Base-by-base conservation (phyloP, 805 yeast species). In the Ogataea chonburiensis region DNA sequence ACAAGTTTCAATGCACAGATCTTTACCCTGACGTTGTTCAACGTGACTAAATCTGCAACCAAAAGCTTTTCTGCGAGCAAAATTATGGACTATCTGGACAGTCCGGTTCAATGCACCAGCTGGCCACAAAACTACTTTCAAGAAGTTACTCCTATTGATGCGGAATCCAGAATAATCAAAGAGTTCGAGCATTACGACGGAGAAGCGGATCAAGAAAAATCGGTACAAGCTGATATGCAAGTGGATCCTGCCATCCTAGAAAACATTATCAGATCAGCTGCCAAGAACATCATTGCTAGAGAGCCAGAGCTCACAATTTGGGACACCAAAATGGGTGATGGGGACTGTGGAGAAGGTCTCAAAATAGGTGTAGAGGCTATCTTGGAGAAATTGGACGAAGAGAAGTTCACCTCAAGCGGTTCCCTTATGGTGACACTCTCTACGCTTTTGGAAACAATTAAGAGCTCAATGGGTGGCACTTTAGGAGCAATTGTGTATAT, bases 321-420 rank as follows among this genome's bases (percentile, higher is more conserved):
- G 66, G 70, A 65, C 40, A 65, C 70, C 16, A 55, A 59, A 40
- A 60, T 63, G 61, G 69, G 70, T n/a, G 70, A 65, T 42, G 70
- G 70, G 10, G 70, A 65, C 35, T 65, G 70, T 49, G 69, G 70
- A 22, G 60, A 61, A 38, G 63, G 64, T 31, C 53, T 65, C 26
- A 55, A 56, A 34, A 45, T 55, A 14, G 69, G 67, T 7, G 66
- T 61, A 14, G 52, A 51, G 31, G 58, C 58, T 1, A 49, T 62
- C 4, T 37, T 61, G 14, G 31, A 31, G 9, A 55, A 47, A 5
- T 36, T 64, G 11, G 45, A 53, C 14, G 42, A 40, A 1, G 50
- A 47, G 7, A 49, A 52, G 5, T 42, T 53, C 25, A 52, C 59
- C 1, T 26, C 31, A 2, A 23, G 38, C 7, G 66, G 65, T 1